A percentile compares a stretch with the other conserved stretches of the same genome.
Evolutionary conservation across 352 stramenopile species (phyloP).

Genomic region (Phytopythium montanum): DNA sequence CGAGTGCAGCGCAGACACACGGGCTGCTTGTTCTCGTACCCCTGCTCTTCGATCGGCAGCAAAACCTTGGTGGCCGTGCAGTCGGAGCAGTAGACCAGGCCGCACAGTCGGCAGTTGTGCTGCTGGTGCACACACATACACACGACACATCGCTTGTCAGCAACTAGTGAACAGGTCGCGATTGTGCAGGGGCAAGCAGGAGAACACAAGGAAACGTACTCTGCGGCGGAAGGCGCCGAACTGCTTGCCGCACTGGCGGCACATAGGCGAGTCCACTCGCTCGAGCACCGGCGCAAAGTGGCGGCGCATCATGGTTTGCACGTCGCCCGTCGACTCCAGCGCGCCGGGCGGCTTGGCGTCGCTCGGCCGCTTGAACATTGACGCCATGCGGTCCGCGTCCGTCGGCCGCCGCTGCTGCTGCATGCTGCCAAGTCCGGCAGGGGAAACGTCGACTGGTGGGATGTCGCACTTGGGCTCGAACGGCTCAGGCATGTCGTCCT

Average conservation of each 20-base stretch:
- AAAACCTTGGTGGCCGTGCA: conserved; percentile 71
- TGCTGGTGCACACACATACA: conserved; percentile 10
- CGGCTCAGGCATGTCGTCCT: conserved; percentile 8
- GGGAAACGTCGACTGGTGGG: conserved; percentile 1
- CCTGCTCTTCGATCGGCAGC: conserved; percentile 48
- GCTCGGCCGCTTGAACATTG: conserved; percentile 17
- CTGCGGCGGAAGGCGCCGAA: conserved; percentile 75
- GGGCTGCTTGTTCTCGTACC: conserved; percentile 67
- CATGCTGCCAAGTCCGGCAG: neutral
- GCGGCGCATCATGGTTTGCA: conserved; percentile 38
- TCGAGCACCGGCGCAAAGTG: conserved; percentile 63
- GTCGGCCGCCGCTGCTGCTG: neutral
- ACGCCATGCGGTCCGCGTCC: neutral
- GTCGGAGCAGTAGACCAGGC: conserved; percentile 67
- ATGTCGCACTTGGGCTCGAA: conserved; percentile 1
- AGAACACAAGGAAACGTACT: conserved; percentile 15
- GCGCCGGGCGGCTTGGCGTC: neutral
- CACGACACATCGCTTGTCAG: neutral
- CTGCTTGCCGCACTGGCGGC: conserved; percentile 61
- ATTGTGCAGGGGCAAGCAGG: neutral
- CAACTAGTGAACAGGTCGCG: neutral
- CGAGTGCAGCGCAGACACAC: conserved; percentile 75
- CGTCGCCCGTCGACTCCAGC: conserved; percentile 16
- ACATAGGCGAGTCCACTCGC: conserved; percentile 36
- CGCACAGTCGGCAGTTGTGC: conserved; percentile 79